Evolutionary conservation across 345 rosid genomes (phyloP).

Genomic region (Ceriops decandra): DNA sequence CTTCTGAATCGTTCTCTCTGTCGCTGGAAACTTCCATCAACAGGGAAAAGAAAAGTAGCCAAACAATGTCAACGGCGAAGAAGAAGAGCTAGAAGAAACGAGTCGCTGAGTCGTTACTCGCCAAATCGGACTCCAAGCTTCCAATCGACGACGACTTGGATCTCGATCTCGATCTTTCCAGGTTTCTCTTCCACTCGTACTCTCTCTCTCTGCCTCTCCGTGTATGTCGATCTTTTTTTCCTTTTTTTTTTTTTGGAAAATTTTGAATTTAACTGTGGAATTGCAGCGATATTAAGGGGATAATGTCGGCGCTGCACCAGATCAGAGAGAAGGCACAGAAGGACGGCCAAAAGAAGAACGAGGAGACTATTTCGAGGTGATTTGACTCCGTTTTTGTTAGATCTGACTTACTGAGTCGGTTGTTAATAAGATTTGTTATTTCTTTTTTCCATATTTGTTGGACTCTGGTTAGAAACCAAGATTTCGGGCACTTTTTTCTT

Average conservation of each 20-base stretch:
- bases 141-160: constrained; percentile 49
- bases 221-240: not conserved
- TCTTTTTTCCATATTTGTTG: not conserved
- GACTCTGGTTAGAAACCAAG: not conserved
- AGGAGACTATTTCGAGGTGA: constrained; percentile 80
- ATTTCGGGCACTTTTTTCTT: not conserved
- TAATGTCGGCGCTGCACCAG: constrained; percentile 77
- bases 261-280: not conserved
- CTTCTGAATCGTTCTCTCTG: too few relatives aligned
- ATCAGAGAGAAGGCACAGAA: constrained; percentile 69
- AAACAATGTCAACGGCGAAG: constrained; percentile 5
- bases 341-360: constrained; percentile 81
- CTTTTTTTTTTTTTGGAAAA: not conserved
- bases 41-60: too few relatives aligned
- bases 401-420: not conserved
- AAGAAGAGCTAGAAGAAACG: constrained; percentile 38
- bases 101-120: constrained; percentile 31
- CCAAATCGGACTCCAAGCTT: constrained; percentile 38
- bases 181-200: constrained; percentile 23
- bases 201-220: not conserved
- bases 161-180: constrained; percentile 58
- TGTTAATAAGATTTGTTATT: not conserved
- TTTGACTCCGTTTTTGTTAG: not conserved
- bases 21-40: too few relatives aligned
- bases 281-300: constrained; percentile 73